phyloP scores from a whole-genome alignment of 805 yeast species.

The Candida caryicola region DNA sequence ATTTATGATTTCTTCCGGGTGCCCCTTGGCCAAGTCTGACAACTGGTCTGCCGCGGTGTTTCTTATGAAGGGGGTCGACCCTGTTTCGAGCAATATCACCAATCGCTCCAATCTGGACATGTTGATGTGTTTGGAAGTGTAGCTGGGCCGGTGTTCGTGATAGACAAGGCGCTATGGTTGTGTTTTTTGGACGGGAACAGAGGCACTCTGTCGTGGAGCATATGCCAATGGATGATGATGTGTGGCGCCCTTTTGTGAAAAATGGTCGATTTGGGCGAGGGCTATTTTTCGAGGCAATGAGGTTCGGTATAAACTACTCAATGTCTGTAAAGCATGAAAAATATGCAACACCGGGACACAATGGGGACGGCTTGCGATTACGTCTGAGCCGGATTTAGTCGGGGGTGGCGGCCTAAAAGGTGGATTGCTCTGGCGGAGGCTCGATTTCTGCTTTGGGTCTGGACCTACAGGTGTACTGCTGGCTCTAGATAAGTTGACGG shows the following conservation, averaged over 20 bases:
- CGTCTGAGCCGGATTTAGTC: no score
- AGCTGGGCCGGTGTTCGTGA: no score
- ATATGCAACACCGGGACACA: background rate
- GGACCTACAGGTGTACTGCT: background rate
- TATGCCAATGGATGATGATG: no score
- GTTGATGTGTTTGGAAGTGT: no score
- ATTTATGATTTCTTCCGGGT: conserved; percentile 87
- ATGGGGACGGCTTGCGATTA: no score
- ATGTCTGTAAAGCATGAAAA: background rate
- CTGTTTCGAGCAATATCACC: conserved; percentile 76
- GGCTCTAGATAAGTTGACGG: background rate
- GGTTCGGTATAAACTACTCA: background rate
- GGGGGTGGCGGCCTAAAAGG: no score
- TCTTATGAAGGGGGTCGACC: conserved; percentile 89
- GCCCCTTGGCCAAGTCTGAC: conserved; percentile 88
- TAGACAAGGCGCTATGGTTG: no score
- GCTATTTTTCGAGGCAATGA: background rate
- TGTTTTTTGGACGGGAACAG: no score
- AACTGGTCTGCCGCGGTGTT: conserved; percentile 97
- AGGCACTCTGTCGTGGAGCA: no score
- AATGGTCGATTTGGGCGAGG: no score
- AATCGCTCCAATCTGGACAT: conserved; percentile 56
- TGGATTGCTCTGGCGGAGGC: background rate
- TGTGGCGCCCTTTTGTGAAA: no score
- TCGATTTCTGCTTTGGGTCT: conserved; percentile 3